phyloP scores from a whole-genome alignment of 805 yeast genomes.

The Candida germanica region DNA sequence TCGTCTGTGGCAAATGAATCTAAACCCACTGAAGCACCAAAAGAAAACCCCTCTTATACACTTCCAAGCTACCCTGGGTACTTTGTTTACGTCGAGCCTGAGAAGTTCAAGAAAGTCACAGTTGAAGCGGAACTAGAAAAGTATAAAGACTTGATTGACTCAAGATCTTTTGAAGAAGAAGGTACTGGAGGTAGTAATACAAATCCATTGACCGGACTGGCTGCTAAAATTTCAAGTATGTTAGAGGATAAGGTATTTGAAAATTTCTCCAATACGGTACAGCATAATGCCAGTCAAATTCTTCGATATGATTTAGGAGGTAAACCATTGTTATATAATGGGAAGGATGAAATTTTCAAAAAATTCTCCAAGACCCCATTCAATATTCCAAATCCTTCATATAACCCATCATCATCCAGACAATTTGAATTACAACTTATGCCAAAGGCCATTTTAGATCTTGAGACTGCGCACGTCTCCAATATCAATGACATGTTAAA shows the following conservation, averaged over 20 bases:
- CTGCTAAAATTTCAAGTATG: constrained; percentile 29
- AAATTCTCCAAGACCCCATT: constrained; percentile 8
- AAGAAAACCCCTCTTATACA: constrained; percentile 7
- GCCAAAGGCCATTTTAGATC: constrained; percentile 87
- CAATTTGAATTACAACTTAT: constrained; percentile 85
- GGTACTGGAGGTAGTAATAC: constrained; percentile 1
- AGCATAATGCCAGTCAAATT: constrained; percentile 83
- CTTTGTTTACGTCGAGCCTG: constrained; percentile 70
- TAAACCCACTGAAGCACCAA: constrained; percentile 3
- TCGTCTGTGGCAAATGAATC: constrained; percentile 20
- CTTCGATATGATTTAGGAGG: constrained; percentile 82
- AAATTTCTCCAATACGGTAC: constrained; percentile 69
- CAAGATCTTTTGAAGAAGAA: constrained; percentile 36
- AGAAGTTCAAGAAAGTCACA: constrained; percentile 53
- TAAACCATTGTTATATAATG: constrained; percentile 69
- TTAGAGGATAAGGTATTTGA: constrained; percentile 78
- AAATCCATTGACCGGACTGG: constrained; percentile 18
- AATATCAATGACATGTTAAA: constrained; percentile 42
- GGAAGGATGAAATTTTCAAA: constrained; percentile 52
- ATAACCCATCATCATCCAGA: constrained; percentile 56
- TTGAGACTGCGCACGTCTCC: constrained; percentile 50
- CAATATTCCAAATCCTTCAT: constrained; percentile 56
- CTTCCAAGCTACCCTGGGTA: constrained; percentile 59
- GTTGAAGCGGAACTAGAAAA: constrained; percentile 51
- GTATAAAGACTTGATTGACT: constrained; percentile 49